Conservation (phyloP, 2,329 filamentous ascomycete genomes). For the Fusarium phyllophilum region DNA sequence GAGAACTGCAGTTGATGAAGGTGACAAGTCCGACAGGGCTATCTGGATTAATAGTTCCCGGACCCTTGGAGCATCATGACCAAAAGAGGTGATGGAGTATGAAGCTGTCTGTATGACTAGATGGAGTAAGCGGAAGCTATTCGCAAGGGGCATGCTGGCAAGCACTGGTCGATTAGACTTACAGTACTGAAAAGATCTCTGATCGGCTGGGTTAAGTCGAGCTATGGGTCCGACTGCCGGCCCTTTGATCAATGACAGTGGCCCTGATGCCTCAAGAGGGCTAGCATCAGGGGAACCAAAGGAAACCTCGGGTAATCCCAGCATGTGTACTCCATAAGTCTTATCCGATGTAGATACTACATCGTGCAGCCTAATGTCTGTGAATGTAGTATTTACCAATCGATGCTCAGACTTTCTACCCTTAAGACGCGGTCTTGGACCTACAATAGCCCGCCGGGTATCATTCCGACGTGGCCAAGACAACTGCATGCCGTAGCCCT, state of each 20-base stretch:
- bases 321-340: not conserved
- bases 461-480: slow-evolving; percentile 32
- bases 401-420: not conserved
- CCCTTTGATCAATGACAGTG: not conserved
- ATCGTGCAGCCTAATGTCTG: slow-evolving; percentile 26
- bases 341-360: not conserved
- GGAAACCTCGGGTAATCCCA: rapidly evolving
- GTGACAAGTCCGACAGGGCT: slow-evolving; percentile 7
- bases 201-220: slow-evolving; percentile 34
- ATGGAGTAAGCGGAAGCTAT: not conserved
- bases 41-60: slow-evolving; percentile 27
- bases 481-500: slow-evolving; percentile 26
- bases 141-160: rapidly evolving
- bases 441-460: slow-evolving; percentile 10
- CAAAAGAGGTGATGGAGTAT: slow-evolving; percentile 25
- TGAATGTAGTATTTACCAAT: slow-evolving; percentile 17
- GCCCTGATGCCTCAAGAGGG: rapidly evolving
- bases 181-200: slow-evolving; percentile 35
- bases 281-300: rapidly evolving
- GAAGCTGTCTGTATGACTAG: slow-evolving; percentile 30
- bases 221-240: not conserved
- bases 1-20: slow-evolving; percentile 24
- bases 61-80: slow-evolving; percentile 14
- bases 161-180: rapidly evolving
- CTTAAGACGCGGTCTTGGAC: not conserved